A percentile compares a stretch with the other conserved stretches of the same genome.
Evolutionary conservation across 2,329 filamentous ascomycete species (phyloP).

Genomic region (Fusarium penzigii): DNA sequence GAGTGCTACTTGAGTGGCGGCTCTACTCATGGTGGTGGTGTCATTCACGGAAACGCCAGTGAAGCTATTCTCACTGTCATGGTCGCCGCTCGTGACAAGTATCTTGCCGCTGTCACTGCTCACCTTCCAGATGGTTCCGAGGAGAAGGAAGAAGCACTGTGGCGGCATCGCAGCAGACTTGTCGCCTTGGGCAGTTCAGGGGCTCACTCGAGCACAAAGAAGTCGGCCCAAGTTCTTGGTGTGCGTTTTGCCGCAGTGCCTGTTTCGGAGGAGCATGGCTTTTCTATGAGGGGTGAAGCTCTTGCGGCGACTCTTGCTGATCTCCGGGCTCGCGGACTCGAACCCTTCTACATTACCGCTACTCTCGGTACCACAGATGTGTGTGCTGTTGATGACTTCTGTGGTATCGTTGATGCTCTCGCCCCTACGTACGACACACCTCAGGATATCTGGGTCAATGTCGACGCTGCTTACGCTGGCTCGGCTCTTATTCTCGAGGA

Average conservation of each 20-base stretch:
- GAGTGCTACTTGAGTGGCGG: slow-evolving; percentile 72
- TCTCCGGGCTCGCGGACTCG: slow-evolving; percentile 67
- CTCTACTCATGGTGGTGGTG: slow-evolving; percentile 74
- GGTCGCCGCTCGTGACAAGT: slow-evolving; percentile 83
- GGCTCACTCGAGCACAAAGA: slow-evolving; percentile 82
- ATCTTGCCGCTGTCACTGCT: slow-evolving; percentile 62
- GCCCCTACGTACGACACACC: slow-evolving; percentile 29
- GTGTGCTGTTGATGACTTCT: slow-evolving; percentile 83
- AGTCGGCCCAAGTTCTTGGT: slow-evolving; percentile 83
- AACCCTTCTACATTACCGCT: slow-evolving; percentile 84
- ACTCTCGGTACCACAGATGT: slow-evolving; percentile 87
- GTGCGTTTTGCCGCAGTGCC: slow-evolving; percentile 75
- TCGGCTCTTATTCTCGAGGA: slow-evolving; percentile 81
- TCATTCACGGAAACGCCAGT: slow-evolving; percentile 90
- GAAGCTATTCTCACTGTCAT: slow-evolving; percentile 86
- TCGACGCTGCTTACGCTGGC: slow-evolving; percentile 92
- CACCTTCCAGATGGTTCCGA: slow-evolving; percentile 50
- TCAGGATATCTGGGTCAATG: slow-evolving; percentile 80
- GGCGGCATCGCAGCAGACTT: slow-evolving; percentile 54
- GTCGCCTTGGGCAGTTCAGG: slow-evolving; percentile 81
- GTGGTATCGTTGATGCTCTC: slow-evolving; percentile 59
- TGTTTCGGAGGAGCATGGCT: slow-evolving; percentile 62
- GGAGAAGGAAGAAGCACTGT: slow-evolving; percentile 70
- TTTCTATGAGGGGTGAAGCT: slow-evolving; percentile 67
- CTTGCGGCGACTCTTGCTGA: slow-evolving; percentile 64